phyloP scores from a whole-genome alignment of 2,329 filamentous ascomycete genomes.

The Atkinsonella hypoxylon region DNA sequence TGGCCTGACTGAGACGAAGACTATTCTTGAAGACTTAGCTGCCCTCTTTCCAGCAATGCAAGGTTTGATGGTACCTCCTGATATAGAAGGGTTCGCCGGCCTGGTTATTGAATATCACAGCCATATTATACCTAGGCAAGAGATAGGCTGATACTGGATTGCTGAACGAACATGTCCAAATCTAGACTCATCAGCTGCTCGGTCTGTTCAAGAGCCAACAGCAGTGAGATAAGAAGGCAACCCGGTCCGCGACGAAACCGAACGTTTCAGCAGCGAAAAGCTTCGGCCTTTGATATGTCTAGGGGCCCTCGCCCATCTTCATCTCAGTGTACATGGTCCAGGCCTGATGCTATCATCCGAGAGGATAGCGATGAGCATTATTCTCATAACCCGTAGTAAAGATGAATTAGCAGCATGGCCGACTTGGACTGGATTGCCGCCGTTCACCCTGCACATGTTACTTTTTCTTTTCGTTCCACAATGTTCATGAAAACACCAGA shows the following conservation, averaged over 20 bases:
- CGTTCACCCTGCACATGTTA: background rate
- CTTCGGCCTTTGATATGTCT: background rate
- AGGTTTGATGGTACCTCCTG: background rate
- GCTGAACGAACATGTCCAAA: background rate
- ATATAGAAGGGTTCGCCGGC: background rate
- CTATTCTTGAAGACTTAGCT: background rate
- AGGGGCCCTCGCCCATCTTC: background rate
- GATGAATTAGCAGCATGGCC: background rate
- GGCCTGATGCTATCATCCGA: too few relatives aligned
- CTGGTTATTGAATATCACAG: background rate
- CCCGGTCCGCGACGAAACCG: background rate
- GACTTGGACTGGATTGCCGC: constrained; percentile 2
- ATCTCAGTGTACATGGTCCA: too few relatives aligned
- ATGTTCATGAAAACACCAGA: background rate
- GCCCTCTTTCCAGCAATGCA: constrained; percentile 1
- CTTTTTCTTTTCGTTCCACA: background rate
- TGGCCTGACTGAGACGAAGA: background rate
- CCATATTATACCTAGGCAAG: too few relatives aligned
- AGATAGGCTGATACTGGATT: too few relatives aligned
- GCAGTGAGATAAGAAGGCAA: too few relatives aligned
- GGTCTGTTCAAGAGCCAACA: background rate
- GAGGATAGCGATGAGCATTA: background rate
- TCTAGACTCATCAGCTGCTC: background rate
- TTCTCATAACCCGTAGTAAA: background rate
- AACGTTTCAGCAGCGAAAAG: background rate